Percentiles rank a stretch among this genome's conserved stretches.
Conservation (phyloP, 371 early-diverging fungal species). For the Rhizopus stolonifer region DNA sequence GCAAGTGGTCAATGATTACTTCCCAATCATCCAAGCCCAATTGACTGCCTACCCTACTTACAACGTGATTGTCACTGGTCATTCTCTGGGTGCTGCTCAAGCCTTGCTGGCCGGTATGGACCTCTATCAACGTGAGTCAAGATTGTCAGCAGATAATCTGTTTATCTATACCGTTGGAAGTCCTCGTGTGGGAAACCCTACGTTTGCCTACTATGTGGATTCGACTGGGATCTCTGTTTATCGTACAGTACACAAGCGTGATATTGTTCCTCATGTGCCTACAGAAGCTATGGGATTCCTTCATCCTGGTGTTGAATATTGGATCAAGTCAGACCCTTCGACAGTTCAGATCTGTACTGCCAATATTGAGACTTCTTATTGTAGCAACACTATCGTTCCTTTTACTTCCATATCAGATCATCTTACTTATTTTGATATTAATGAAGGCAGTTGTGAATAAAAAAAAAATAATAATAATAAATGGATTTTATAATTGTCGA, state of each 20-base stretch:
- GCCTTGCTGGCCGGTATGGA: constrained; percentile 24
- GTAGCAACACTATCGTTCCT: constrained; percentile 29
- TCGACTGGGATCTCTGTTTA: constrained; percentile 17
- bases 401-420: constrained; percentile 25
- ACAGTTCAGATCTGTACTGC: constrained; percentile 20
- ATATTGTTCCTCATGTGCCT: constrained; percentile 32
- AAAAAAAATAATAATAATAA: background rate
- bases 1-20: background rate
- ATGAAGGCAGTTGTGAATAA: constrained; percentile 6
- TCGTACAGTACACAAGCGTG: constrained; percentile 25
- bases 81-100: constrained; percentile 22
- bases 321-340: constrained; percentile 12
- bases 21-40: constrained; percentile 9
- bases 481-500: no score
- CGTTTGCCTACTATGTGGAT: constrained; percentile 28
- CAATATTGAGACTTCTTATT: constrained; percentile 20
- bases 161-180: constrained; percentile 20
- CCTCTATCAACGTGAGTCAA: constrained; percentile 20
- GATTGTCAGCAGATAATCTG: constrained; percentile 14
- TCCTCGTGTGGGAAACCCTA: constrained; percentile 29
- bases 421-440: constrained; percentile 11
- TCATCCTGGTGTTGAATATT: constrained; percentile 32
- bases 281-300: constrained; percentile 23
- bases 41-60: constrained; percentile 7
- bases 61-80: constrained; percentile 18